Percentiles rank a stretch among this genome's conserved stretches.
These are phyloP conservation scores for Pythium rishiriense DNA, from an alignment of 352 stramenopile genomes.

Conservation along the genomic window DNA sequence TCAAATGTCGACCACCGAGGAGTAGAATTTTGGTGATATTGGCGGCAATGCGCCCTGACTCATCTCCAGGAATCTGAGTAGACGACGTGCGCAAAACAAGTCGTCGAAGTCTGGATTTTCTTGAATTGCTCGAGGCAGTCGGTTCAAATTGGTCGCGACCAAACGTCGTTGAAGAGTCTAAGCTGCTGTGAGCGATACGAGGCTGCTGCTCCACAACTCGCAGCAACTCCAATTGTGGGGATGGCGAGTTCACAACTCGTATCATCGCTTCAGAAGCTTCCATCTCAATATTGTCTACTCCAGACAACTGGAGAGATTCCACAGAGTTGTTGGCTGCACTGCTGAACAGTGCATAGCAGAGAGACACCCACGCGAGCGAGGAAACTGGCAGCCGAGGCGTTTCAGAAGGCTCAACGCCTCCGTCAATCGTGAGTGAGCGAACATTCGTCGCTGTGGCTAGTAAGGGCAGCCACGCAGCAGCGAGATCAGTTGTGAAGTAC, in stretches of 20 bases:
- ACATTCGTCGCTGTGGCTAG: neutral
- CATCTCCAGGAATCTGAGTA: neutral
- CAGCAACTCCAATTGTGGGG: neutral
- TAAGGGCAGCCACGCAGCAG: neutral
- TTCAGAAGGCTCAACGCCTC: neutral
- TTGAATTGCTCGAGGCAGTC: too few relatives aligned
- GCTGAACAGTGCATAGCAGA: conserved; percentile 4
- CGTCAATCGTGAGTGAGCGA: neutral
- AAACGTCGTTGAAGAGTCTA: too few relatives aligned
- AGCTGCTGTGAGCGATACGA: too few relatives aligned
- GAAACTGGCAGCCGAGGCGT: too few relatives aligned
- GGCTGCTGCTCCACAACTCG: neutral
- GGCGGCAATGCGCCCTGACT: neutral
- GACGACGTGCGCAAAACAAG: neutral
- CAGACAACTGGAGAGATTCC: conserved; percentile 1
- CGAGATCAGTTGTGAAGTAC: conserved; percentile 1
- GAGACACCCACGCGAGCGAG: neutral
- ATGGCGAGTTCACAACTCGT: neutral
- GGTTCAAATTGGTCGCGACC: too few relatives aligned
- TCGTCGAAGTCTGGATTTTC: neutral
- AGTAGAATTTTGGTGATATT: neutral
- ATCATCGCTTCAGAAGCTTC: neutral
- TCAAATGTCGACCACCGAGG: neutral
- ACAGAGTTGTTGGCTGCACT: neutral
- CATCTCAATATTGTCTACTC: neutral